Conservation (phyloP, 139 green algal genomes). For the Pycnococcus provasolii region DNA sequence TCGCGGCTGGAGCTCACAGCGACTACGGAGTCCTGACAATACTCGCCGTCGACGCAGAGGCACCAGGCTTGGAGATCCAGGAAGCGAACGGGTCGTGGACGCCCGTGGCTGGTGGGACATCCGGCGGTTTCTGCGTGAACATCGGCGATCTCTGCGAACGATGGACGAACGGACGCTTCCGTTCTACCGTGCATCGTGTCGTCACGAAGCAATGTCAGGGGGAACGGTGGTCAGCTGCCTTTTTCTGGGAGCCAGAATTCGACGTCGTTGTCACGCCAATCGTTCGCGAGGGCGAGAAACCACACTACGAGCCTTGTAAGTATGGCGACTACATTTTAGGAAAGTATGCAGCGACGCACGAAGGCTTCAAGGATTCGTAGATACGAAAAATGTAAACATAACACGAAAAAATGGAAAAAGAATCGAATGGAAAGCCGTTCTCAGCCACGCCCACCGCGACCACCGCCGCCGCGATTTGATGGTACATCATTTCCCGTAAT, state of each 20-base stretch:
- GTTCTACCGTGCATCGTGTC: slow-evolving; percentile 7
- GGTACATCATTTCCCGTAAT: too few species aligned
- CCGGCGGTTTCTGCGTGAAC: neutral
- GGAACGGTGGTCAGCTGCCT: neutral
- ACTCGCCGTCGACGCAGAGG: slow-evolving; percentile 56
- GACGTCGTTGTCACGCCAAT: neutral
- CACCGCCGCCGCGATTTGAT: too few species aligned
- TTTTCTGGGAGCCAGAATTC: slow-evolving; percentile 10
- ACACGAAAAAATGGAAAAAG: neutral
- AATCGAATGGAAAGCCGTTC: neutral
- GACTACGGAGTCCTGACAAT: slow-evolving; percentile 93
- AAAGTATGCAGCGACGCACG: slow-evolving; percentile 5
- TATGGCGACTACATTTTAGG: slow-evolving; percentile 4
- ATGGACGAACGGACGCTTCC: slow-evolving; percentile 1
- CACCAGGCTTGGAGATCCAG: slow-evolving; percentile 63
- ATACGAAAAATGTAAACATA: neutral
- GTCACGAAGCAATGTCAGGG: neutral
- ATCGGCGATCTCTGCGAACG: slow-evolving; percentile 3
- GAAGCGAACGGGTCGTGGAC: slow-evolving; percentile 3
- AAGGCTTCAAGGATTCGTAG: neutral
- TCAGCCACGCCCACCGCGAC: too few species aligned
- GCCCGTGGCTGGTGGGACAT: neutral
- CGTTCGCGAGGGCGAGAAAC: neutral
- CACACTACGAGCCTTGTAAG: neutral
- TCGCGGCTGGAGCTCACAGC: slow-evolving; percentile 61